phyloP scores from a whole-genome alignment of 805 yeast species.

The Candida khao-thaluensis region DNA sequence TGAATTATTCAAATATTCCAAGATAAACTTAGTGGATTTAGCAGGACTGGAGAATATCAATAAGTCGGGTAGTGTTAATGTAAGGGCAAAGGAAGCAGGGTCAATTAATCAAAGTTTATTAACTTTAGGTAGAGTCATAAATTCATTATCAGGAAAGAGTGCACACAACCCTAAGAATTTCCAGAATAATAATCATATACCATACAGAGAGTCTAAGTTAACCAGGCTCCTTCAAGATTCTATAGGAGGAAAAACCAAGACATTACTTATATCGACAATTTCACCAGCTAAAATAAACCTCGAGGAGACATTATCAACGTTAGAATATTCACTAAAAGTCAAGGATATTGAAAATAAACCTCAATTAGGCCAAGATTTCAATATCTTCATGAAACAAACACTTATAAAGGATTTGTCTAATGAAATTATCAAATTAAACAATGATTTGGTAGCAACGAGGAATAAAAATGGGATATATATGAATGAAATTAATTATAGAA shows the following conservation, averaged over 20 bases:
- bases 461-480: constrained; percentile 64
- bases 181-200: constrained; percentile 52
- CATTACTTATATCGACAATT: constrained; percentile 83
- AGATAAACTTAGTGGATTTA: constrained; percentile 82
- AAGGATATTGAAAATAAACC: constrained; percentile 70
- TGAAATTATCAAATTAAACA: constrained; percentile 55
- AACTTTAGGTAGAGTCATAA: constrained; percentile 87
- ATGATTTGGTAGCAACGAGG: constrained; percentile 62
- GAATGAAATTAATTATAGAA: constrained; percentile 54
- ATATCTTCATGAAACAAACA: constrained; percentile 48
- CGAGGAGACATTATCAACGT: constrained; percentile 81
- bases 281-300: constrained; percentile 77
- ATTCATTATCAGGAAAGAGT: constrained; percentile 38
- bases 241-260: constrained; percentile 84
- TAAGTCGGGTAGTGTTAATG: constrained; percentile 83
- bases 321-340: constrained; percentile 87
- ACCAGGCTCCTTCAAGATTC: constrained; percentile 77
- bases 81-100: constrained; percentile 91
- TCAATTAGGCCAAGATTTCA: constrained; percentile 44
- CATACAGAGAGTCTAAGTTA: constrained; percentile 80
- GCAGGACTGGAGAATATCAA: constrained; percentile 93
- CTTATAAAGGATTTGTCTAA: constrained; percentile 51
- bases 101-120: constrained; percentile 84
- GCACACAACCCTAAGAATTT: neutral
- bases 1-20: constrained; percentile 37